Conservation (phyloP, 805 yeast genomes). For the Candida tammaniensis region DNA sequence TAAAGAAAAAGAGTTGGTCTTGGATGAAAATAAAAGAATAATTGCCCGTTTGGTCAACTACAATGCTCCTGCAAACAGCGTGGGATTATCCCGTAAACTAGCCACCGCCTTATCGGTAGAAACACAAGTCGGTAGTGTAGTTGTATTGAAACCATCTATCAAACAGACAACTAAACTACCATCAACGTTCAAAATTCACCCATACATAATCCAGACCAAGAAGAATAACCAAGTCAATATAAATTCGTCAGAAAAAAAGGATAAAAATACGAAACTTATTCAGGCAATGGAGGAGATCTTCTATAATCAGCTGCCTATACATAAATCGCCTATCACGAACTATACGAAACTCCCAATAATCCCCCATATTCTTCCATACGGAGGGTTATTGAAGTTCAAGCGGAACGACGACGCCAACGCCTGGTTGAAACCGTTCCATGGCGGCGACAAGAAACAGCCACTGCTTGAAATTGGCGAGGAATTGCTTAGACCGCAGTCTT, state of each 20-base stretch:
- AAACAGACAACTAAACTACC: conserved; percentile 36
- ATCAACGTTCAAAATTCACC: conserved; percentile 47
- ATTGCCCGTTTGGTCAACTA: conserved; percentile 50
- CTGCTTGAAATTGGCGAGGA: conserved; percentile 52
- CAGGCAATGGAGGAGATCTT: conserved; percentile 19
- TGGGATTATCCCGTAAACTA: conserved; percentile 52
- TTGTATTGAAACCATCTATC: conserved; percentile 49
- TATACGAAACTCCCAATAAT: conserved; percentile 50
- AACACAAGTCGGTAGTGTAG: conserved; percentile 47
- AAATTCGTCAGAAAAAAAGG: conserved; percentile 28
- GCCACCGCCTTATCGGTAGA: conserved; percentile 57
- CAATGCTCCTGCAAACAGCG: conserved; percentile 33
- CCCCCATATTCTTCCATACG: conserved; percentile 48
- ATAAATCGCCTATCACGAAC: conserved; percentile 45
- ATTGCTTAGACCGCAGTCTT: conserved; percentile 43
- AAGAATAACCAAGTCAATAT: conserved; percentile 26
- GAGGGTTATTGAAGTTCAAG: conserved; percentile 57
- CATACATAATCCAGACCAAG: conserved; percentile 47
- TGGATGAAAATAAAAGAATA: conserved; percentile 39
- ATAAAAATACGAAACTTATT: conserved; percentile 16
- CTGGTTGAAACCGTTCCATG: conserved; percentile 37
- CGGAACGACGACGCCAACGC: conserved; percentile 38
- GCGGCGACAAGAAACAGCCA: conserved; percentile 22
- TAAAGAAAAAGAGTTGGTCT: conserved; percentile 11
- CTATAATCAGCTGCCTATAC: conserved; percentile 18